Percentiles rank a stretch among this genome's conserved stretches.
These are phyloP conservation scores for Micromonas commoda DNA, from an alignment of 139 green algal genomes.

Conservation along the genomic window DNA sequence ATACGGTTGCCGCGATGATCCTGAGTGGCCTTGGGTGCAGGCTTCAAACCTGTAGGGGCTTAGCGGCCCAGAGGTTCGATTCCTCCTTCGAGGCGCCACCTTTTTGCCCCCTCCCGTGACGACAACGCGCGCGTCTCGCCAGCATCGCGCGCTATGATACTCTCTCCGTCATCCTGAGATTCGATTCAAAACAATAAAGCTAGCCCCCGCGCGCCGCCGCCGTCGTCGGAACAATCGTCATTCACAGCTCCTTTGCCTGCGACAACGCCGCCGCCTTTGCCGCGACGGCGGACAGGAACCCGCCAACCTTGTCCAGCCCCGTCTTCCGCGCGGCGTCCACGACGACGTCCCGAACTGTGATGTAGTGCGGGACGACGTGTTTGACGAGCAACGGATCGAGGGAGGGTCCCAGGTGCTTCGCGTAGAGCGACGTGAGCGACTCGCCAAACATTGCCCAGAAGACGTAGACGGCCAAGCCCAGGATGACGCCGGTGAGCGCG, in stretches of 20 bases:
- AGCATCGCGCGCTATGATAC: too few species aligned
- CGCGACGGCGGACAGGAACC: too few species aligned
- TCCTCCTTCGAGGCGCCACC: constrained; percentile 30
- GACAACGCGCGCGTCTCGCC: too few species aligned
- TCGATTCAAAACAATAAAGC: too few species aligned
- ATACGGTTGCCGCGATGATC: constrained; percentile 23
- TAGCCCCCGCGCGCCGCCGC: background rate
- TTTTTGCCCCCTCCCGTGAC: too few species aligned
- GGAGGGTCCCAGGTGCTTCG: background rate
- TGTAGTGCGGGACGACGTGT: background rate
- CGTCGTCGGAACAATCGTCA: too few species aligned
- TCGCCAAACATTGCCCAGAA: background rate
- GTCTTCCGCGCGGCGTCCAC: background rate
- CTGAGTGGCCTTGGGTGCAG: constrained; percentile 26
- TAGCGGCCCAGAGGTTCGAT: constrained; percentile 36
- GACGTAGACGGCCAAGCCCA: background rate
- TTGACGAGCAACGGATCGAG: background rate
- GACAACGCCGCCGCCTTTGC: background rate
- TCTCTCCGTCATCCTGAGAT: too few species aligned
- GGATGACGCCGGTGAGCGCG: background rate
- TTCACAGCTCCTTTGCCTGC: background rate
- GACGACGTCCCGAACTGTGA: background rate
- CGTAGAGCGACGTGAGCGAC: background rate
- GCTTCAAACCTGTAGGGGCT: constrained; percentile 35
- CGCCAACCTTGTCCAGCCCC: too few species aligned